phyloP scores from a whole-genome alignment of 305 asterid genomes.

The Stenogyne calaminthoides region DNA sequence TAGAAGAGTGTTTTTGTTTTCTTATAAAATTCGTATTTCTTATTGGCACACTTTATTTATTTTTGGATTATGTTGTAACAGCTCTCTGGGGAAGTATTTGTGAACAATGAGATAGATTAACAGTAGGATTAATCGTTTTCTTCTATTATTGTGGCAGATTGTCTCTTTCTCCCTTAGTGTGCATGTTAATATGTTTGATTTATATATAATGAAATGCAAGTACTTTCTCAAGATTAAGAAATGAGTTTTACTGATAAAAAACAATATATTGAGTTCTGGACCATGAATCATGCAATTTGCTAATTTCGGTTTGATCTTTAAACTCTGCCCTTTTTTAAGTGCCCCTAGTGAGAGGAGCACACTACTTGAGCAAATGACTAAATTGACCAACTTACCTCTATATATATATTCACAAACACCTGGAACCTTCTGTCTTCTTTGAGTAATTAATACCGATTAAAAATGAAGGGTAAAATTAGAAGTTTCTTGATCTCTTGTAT shows the following conservation, averaged over 20 bases:
- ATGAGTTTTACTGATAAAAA: not conserved
- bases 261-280: not conserved
- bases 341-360: not conserved
- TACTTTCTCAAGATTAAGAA: constrained; percentile 4
- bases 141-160: not conserved
- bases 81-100: not conserved
- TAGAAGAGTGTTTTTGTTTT: not conserved
- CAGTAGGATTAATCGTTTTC: not conserved
- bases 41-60: not conserved
- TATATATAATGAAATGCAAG: not conserved
- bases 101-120: constrained; percentile 14
- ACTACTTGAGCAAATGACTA: not conserved
- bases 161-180: constrained; percentile 9
- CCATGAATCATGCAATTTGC: not conserved
- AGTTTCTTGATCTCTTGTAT: not conserved
- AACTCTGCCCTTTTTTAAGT: not conserved
- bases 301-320: constrained; percentile 14
- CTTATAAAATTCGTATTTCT: not conserved
- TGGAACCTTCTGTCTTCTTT: not conserved
- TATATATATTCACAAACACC: not conserved
- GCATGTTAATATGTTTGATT: not conserved
- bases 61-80: not conserved
- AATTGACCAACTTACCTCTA: not conserved
- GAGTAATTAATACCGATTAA: not conserved
- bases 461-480: not conserved